These are phyloP conservation scores for Silene latifolia DNA, from an alignment of 148 eudicot species.

Conservation along the genomic window DNA sequence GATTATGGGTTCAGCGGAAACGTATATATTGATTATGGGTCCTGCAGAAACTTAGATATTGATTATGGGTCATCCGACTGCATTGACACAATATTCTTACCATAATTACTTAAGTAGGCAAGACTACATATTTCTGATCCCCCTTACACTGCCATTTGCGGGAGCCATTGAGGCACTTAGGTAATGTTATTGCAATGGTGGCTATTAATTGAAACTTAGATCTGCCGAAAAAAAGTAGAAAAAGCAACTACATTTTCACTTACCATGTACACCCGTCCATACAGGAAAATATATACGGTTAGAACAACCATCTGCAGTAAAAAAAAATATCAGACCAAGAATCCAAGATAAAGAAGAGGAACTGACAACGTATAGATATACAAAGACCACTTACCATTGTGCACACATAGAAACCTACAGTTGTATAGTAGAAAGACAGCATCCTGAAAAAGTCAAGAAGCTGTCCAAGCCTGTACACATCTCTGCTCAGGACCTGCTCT, in stretches of 20 bases:
- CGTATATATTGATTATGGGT: too few species aligned
- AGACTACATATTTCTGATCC: background rate
- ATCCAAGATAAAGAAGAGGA: slow-evolving; percentile 12
- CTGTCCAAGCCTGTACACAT: slow-evolving; percentile 87
- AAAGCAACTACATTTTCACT: slow-evolving; percentile 11
- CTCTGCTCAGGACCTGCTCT: slow-evolving; percentile 96
- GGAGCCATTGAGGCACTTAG: background rate
- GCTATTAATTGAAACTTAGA: background rate
- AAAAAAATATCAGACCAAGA: background rate
- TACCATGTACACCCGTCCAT: slow-evolving; percentile 96
- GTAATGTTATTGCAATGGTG: background rate
- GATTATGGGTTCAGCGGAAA: too few species aligned
- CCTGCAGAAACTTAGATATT: too few species aligned
- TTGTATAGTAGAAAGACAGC: slow-evolving; percentile 93
- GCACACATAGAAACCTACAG: slow-evolving; percentile 93
- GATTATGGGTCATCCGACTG: background rate
- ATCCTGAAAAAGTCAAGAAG: slow-evolving; percentile 95
- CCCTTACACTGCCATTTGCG: background rate
- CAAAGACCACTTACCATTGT: slow-evolving; percentile 60
- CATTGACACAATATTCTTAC: background rate
- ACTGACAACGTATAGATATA: background rate
- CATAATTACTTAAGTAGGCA: background rate
- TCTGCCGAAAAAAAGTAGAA: slow-evolving; percentile 2
- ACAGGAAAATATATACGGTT: slow-evolving; percentile 82
- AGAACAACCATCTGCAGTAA: slow-evolving; percentile 88